These are phyloP conservation scores for Adansonia rubrostipa DNA, from an alignment of 441 rosid genomes.

Conservation along the genomic window DNA sequence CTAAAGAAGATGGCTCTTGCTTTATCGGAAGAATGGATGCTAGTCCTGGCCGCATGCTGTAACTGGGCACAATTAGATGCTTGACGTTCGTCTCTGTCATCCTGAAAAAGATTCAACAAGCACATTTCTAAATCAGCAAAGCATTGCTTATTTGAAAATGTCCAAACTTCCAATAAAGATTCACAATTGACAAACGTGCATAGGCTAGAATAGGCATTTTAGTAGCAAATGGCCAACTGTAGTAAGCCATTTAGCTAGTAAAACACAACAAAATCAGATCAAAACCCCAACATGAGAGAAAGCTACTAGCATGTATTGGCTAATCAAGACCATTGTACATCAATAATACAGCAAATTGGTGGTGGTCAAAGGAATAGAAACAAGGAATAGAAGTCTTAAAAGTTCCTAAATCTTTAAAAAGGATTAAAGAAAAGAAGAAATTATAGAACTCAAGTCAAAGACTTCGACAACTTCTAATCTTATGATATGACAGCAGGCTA, in stretches of 20 bases:
- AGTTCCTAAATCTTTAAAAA: neutral
- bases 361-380: neutral
- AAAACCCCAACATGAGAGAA: neutral
- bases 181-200: neutral
- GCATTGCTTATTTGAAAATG: neutral
- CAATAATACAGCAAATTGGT: neutral
- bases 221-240: neutral
- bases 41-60: slow-evolving; percentile 44
- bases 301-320: neutral
- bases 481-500: neutral
- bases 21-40: slow-evolving; percentile 57
- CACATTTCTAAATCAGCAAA: slow-evolving; percentile 12
- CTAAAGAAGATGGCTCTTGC: slow-evolving; percentile 48
- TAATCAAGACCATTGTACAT: neutral
- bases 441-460: neutral
- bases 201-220: neutral
- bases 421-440: neutral
- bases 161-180: neutral
- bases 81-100: slow-evolving; percentile 42
- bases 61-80: slow-evolving; percentile 42
- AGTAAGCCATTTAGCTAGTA: neutral
- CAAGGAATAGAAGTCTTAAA: neutral
- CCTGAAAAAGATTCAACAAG: slow-evolving; percentile 43
- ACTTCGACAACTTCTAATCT: neutral
- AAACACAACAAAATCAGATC: neutral